Evolutionary conservation across 345 rosid species (phyloP), one percentile per base, ranked within the genome.

Genomic region (Bretschneidera sinensis): DNA sequence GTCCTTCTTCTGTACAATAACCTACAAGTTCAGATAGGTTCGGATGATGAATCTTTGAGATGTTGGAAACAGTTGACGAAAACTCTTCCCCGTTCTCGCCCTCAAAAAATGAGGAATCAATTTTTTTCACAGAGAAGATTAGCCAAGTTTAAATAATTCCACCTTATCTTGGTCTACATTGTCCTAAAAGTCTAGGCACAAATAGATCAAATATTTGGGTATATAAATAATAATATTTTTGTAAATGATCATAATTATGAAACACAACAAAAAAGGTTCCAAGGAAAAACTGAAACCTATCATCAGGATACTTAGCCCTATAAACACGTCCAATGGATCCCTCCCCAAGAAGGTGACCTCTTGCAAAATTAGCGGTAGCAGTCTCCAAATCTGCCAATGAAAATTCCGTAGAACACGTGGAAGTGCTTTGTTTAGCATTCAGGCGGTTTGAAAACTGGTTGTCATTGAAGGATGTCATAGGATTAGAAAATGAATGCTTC

Each of bases 261-360:
- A 39, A 39, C 15, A 7, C 11, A 39, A 1, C 45, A 39, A 39
- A 11, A 11, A 39, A 14, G 45, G 11, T 39, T 39, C 10, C 15
- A 5, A 7, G 45, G 45, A 39, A 1, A 60, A 39, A 21, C 8
- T 69, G 50, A 72, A 92, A 96, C 97, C 75, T 88, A 35, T 86
- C 92, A 64, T 94, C 92, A 0, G 76, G 72, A 73, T 71, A 88
- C 66, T 90, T 90, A 25, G 92, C 97, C 67, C 63, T 76, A 24
- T 94, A 94, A 49, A 86, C 95, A 63, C 92, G 90, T 47, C 99
- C 99, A 57, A 82, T 54, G 39, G 85, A 67, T 55, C 97, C 99
- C 81, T 84, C 85, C 20, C 97, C 99, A 19, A 88, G 70, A 39
- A 90, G 87, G 23, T 84, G 85, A 35, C 76, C 78, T 0, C 78